Conservation (phyloP, 225 moss, liverwort and hornwort species). For the Neckera pumila region DNA sequence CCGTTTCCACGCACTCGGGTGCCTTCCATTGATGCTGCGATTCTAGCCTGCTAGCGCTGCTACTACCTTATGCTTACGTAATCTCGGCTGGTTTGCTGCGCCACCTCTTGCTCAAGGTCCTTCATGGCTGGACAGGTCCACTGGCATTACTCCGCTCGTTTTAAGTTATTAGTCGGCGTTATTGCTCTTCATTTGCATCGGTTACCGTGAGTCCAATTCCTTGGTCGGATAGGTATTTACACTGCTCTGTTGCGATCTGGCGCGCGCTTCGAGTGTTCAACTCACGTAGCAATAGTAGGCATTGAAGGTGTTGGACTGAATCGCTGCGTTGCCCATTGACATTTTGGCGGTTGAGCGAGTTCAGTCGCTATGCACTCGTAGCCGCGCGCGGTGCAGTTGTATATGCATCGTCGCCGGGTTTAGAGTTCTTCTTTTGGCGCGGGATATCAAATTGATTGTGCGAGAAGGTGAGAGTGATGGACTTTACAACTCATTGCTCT, state of each 20-base stretch:
- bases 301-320: not conserved
- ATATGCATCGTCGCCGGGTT: not conserved
- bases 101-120: slow-evolving; percentile 1
- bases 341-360: not conserved
- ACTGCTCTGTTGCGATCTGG: not conserved
- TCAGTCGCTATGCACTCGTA: not conserved
- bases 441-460: not conserved
- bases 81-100: not conserved
- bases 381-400: not conserved
- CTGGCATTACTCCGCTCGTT: not conserved
- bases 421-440: not conserved
- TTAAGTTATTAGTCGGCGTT: not conserved
- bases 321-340: not conserved
- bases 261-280: not conserved
- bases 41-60: not conserved
- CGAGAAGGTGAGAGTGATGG: slow-evolving; percentile 7
- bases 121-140: not conserved
- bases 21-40: not conserved
- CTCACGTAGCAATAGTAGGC: not conserved
- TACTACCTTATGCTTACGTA: slow-evolving; percentile 1
- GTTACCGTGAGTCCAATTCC: not conserved
- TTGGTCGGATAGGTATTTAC: not conserved
- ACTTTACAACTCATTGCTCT: not conserved
- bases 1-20: not conserved
- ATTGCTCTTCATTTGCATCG: not conserved